Conservation (phyloP, 257 asterid species). For the Cruciata laevipes region DNA sequence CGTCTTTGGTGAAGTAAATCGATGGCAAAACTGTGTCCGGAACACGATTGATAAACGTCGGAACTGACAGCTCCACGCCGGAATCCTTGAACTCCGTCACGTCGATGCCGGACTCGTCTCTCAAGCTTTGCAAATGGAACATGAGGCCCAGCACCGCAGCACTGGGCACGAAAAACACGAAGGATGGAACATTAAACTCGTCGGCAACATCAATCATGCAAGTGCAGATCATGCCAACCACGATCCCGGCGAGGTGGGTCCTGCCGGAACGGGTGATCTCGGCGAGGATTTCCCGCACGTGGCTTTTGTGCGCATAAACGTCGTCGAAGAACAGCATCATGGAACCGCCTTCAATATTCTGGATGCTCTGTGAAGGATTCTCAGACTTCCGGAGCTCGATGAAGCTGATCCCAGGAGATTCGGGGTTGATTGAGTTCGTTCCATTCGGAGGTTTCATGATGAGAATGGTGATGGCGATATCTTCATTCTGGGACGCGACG, state of each 20-base stretch:
- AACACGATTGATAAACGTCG: not conserved
- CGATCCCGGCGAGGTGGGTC: not conserved
- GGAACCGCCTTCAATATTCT: not conserved
- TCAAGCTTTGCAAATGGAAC: slow-evolving; percentile 1
- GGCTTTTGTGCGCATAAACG: not conserved
- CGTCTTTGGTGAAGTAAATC: not conserved
- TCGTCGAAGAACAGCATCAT: not conserved
- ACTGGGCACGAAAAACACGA: not conserved
- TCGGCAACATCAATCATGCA: not conserved
- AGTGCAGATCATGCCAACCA: not conserved
- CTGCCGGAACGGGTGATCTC: not conserved
- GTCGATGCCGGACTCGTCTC: not conserved
- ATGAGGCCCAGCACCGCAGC: not conserved
- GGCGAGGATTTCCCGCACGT: not conserved
- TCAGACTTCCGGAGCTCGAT: not conserved
- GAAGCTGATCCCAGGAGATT: not conserved
- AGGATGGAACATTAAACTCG: not conserved
- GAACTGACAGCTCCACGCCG: not conserved
- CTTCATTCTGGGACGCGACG: slow-evolving; percentile 12
- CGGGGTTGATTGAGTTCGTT: not conserved
- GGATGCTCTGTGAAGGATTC: not conserved
- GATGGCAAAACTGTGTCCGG: not conserved
- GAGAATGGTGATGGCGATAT: slow-evolving; percentile 13
- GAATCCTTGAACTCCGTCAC: slow-evolving; percentile 1
- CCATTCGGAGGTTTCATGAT: slow-evolving; percentile 11